Percentiles rank a stretch among this genome's conserved stretches.
These are phyloP conservation scores for Golubevia pallescens DNA, from an alignment of 1,284 basidiomycete genomes.

Conservation along the genomic window DNA sequence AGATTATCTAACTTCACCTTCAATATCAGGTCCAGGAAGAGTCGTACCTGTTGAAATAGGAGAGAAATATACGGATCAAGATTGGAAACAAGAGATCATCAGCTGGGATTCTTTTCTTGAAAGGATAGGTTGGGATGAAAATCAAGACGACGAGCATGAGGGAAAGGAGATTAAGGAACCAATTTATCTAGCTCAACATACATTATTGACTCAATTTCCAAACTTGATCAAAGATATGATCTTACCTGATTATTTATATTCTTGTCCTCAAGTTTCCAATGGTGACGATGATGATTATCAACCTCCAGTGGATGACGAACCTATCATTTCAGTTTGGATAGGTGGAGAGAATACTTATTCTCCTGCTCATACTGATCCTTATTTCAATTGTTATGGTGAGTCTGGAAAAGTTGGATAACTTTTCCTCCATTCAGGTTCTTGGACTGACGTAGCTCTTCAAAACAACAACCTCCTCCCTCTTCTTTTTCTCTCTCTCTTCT, in stretches of 20 bases:
- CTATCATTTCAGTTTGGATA: constrained; percentile 85
- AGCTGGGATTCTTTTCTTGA: constrained; percentile 77
- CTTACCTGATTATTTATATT: constrained; percentile 86
- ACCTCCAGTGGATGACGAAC: constrained; percentile 73
- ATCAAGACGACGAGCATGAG: background rate
- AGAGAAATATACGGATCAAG: constrained; percentile 76
- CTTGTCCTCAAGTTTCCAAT: constrained; percentile 69
- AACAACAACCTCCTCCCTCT: background rate
- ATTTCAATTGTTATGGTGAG: constrained; percentile 85
- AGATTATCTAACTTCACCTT: constrained; percentile 14
- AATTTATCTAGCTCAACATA: constrained; percentile 90
- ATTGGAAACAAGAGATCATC: constrained; percentile 84
- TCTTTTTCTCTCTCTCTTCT: background rate
- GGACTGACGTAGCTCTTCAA: background rate
- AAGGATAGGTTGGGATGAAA: constrained; percentile 68
- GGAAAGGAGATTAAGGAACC: constrained; percentile 3
- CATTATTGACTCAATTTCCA: constrained; percentile 84
- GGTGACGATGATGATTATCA: constrained; percentile 66
- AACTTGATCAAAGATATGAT: constrained; percentile 75
- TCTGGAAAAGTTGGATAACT: constrained; percentile 7
- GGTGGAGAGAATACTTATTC: constrained; percentile 79
- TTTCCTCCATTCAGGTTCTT: background rate
- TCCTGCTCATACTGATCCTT: constrained; percentile 95
- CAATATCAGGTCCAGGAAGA: constrained; percentile 69
- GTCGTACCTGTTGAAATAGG: constrained; percentile 91